phyloP scores from a whole-genome alignment of 2,329 filamentous ascomycete species.

The Colletotrichum navitas region DNA sequence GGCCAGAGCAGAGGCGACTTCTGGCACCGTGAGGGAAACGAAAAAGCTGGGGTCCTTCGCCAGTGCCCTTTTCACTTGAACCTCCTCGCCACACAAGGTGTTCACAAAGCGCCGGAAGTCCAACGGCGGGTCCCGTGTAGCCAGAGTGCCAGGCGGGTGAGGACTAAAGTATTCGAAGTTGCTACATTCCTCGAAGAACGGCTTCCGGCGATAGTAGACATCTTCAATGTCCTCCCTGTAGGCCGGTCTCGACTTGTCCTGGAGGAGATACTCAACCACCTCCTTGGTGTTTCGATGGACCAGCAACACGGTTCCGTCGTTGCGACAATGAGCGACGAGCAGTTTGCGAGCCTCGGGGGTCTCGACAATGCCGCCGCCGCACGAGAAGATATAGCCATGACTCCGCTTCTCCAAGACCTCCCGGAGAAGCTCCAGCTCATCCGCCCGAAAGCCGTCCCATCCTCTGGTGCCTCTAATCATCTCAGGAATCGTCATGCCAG shows the following conservation, averaged over 20 bases:
- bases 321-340: constrained; percentile 78
- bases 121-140: constrained; percentile 30
- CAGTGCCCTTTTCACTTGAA: constrained; percentile 28
- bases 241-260: constrained; percentile 90
- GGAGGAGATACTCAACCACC: constrained; percentile 88
- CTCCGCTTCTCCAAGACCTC: constrained; percentile 81
- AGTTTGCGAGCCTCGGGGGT: constrained; percentile 82
- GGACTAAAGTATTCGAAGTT: constrained; percentile 95
- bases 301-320: constrained; percentile 85
- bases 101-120: constrained; percentile 80
- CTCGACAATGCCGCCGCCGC: constrained; percentile 94
- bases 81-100: constrained; percentile 53
- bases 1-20: constrained; percentile 73
- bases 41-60: constrained; percentile 86
- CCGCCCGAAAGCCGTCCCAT: constrained; percentile 89
- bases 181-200: constrained; percentile 92
- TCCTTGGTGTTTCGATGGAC: constrained; percentile 90
- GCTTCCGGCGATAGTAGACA: constrained; percentile 89
- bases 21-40: constrained; percentile 87
- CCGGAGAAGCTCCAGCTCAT: constrained; percentile 81
- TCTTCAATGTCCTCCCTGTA: constrained; percentile 93
- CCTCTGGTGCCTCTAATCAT: constrained; percentile 79
- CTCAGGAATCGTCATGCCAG: constrained; percentile 84
- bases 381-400: constrained; percentile 86
- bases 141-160: constrained; percentile 53